Base-by-base conservation (phyloP, 371 early-diverging fungal species). In the Mucor lusitanicus region DNA sequence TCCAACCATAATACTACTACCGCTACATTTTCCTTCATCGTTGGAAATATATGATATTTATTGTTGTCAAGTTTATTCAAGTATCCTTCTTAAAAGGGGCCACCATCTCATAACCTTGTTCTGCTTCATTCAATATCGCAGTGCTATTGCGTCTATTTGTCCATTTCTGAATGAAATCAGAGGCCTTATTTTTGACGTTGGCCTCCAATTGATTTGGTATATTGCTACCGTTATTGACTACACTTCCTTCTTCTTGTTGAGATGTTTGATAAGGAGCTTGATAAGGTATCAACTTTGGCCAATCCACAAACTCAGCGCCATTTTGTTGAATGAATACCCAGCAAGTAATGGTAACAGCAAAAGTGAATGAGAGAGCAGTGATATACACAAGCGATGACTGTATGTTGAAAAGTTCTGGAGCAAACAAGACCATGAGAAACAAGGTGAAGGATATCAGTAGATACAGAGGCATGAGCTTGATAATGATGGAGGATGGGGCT, bases 41-140 rank as follows among this genome's bases (percentile, higher is more conserved):
- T n/a, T n/a, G n/a, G n/a, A n/a, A n/a, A n/a, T n/a, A n/a, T n/a
- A n/a, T 6, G 30, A 3, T 6, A 30, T 48, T 23, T 48, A 48
- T 23, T 23, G 23, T 0, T n/a, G 13, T 25, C 27, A 2, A 27
- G 15, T 27, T 25, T 3, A 21, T 21, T 33, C 68, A 82, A 23
- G 82, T 77, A 3, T 65, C 73, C 53, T 82, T 82, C 59, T 82
- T 82, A 3, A 76, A 54, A 0, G 80, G 76, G 17, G 61, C 50
- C n/a, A 50, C 6, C 25, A 79, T 37, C 62, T 81, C 77, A 64
- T 81, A 72, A 5, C 83, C 80, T 69, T 78, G 75, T 33, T 82
- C 83, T 30, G 63, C 65, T 55, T 80, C 69, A 63, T 77, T 80
- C 25, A 80, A 61, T 6, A 72, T 42, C 17, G 64, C 66, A 6